These are phyloP conservation scores for Raphanus sativus DNA, from an alignment of 345 rosid genomes.

Conservation along the genomic window DNA sequence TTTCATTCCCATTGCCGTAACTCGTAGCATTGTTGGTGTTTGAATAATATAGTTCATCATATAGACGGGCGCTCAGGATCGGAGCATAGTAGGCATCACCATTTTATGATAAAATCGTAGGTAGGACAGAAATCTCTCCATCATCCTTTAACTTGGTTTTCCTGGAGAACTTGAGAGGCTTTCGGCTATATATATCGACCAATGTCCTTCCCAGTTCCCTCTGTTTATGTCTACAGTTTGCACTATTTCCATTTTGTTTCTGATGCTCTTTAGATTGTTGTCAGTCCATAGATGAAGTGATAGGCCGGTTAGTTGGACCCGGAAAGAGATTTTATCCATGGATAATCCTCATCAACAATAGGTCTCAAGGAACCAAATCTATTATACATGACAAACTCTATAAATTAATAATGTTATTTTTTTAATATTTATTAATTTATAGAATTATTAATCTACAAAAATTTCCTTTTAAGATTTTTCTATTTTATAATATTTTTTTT, in stretches of 20 bases:
- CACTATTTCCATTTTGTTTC: background rate
- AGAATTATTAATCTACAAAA: no score
- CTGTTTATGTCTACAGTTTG: background rate
- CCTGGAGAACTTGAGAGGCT: background rate
- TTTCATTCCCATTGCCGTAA: slow-evolving; percentile 13
- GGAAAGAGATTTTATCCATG: background rate
- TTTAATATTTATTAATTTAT: no score
- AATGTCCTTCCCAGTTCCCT: background rate
- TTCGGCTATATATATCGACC: background rate
- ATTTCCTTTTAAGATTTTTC: no score
- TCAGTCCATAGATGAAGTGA: background rate
- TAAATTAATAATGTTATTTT: no score
- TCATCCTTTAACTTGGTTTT: background rate
- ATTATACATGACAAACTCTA: no score
- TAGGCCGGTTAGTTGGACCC: background rate
- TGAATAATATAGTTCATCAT: no score
- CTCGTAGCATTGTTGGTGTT: no score
- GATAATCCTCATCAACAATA: background rate
- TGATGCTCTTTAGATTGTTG: background rate
- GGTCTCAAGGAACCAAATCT: background rate
- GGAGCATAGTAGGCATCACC: background rate
- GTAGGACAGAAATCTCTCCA: background rate
- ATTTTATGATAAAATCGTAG: background rate
- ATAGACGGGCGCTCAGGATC: background rate
- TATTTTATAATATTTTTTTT: no score